phyloP scores from a whole-genome alignment of 306 rosid species.

The Vigna reflexopilosa region DNA sequence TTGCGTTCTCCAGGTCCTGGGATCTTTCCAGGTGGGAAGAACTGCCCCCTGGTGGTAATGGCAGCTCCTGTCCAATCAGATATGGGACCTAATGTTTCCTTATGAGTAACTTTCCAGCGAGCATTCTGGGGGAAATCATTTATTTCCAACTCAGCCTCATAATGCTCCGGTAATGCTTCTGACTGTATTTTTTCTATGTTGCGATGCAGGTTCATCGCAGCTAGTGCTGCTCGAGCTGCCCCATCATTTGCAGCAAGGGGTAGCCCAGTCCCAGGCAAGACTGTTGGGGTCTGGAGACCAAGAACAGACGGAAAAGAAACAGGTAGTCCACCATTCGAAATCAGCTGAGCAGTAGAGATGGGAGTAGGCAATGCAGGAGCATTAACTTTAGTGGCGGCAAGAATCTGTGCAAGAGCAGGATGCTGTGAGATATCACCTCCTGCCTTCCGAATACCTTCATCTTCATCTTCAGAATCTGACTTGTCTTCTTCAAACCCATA shows the following conservation, averaged over 20 bases:
- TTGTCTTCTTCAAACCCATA: conserved; percentile 97
- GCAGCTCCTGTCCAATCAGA: conserved; percentile 99
- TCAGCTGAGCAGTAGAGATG: conserved; percentile 60
- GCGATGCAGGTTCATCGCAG: conserved; percentile 90
- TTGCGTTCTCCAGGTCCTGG: conserved; percentile 95
- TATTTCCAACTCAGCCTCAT: conserved; percentile 92
- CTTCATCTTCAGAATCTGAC: conserved; percentile 96
- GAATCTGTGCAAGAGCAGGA: conserved; percentile 80
- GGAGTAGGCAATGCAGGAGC: conserved; percentile 62
- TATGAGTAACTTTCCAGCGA: conserved; percentile 96
- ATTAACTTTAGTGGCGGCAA: conserved; percentile 74
- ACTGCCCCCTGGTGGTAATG: conserved; percentile 95
- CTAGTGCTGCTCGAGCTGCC: conserved; percentile 86
- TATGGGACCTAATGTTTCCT: conserved; percentile 93
- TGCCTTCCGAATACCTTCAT: conserved; percentile 85
- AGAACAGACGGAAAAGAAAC: conserved; percentile 67
- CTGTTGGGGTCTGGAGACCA: conserved; percentile 66
- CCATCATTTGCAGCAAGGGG: conserved; percentile 67
- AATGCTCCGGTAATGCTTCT: conserved; percentile 91
- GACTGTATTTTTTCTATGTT: conserved; percentile 86
- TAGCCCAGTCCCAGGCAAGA: conserved; percentile 62
- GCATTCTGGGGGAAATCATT: conserved; percentile 99
- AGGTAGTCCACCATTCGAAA: conserved; percentile 71
- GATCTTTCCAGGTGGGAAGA: conserved; percentile 77
- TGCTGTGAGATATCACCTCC: conserved; percentile 90